Evolutionary conservation across 108 stramenopile genomes (phyloP), one percentile per base, ranked within the genome.

Genomic region (Mediolabrus comicus): DNA sequence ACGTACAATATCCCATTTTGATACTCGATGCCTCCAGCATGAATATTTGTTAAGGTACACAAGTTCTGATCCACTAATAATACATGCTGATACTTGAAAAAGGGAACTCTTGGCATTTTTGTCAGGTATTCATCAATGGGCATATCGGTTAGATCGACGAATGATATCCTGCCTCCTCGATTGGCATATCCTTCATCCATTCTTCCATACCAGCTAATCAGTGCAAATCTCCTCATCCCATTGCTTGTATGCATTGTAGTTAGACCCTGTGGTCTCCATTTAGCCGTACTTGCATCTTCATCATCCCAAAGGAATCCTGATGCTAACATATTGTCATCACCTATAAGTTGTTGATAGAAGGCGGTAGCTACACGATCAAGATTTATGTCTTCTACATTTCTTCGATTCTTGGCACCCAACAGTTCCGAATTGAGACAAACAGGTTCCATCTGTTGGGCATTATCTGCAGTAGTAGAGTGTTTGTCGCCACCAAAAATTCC

Each of bases 241-340:
- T 31, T 33, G 2, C 7, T 22, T 17, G 17, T 25, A 17, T 54
- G 26, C 30, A 58, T 16, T 10, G 72, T 73, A 14, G 72, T 52
- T 11, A 73, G 30, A 13, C 72, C 72, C 61, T 73, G 72, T 12
- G 72, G 72, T 29, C 72, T 30, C 72, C 72, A 73, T 29, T 67
- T 66, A 17, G 32, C 57, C 9, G 72, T 73, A 2, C 22, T 3
- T 16, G 36, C 53, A 36, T 73, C 72, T 9, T 41, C 65, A 13
- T 73, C 72, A 33, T 73, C 26, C 72, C 72, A 73, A 16, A 64
- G 33, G 25, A 71, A 71, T 2, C 70, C 70, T 1, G 46, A 49
- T n/a, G 46, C 46, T 24, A 49, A 3, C n/a, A 49, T 8, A 49
- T 49, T 49, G 46, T 49, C 46, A 24, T 49, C 46, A 6, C 46